Conservation (phyloP, 257 asterid genomes). For the Pogostemon cablin region DNA sequence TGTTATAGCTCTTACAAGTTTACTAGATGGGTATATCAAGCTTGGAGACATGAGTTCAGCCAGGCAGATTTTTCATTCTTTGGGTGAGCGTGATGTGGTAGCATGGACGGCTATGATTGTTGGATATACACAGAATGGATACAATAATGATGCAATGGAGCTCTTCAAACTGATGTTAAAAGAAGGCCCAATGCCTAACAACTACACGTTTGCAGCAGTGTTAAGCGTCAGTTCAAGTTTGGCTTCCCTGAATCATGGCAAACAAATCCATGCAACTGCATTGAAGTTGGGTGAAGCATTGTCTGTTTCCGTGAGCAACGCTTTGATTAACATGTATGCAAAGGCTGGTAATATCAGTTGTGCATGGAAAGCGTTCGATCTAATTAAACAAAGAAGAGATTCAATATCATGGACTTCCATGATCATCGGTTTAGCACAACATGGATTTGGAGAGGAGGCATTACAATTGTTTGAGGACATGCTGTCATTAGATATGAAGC, state of each 20-base stretch:
- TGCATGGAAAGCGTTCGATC: slow-evolving; percentile 54
- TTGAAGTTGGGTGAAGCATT: slow-evolving; percentile 55
- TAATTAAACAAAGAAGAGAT: slow-evolving; percentile 49
- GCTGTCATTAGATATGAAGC: slow-evolving; percentile 55
- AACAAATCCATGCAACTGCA: slow-evolving; percentile 73
- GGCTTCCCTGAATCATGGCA: slow-evolving; percentile 80
- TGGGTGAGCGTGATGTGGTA: slow-evolving; percentile 75
- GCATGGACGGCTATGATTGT: slow-evolving; percentile 94
- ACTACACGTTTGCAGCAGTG: slow-evolving; percentile 77
- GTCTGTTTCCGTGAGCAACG: slow-evolving; percentile 74
- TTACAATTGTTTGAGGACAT: slow-evolving; percentile 62
- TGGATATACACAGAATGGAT: slow-evolving; percentile 73
- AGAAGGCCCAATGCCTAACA: slow-evolving; percentile 69
- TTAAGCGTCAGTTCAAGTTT: slow-evolving; percentile 65
- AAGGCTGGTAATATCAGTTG: slow-evolving; percentile 68
- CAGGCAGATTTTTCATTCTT: slow-evolving; percentile 66
- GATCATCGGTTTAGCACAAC: slow-evolving; percentile 86
- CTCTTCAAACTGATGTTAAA: slow-evolving; percentile 63
- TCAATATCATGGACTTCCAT: slow-evolving; percentile 85
- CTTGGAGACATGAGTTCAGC: slow-evolving; percentile 81
- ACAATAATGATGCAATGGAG: slow-evolving; percentile 58
- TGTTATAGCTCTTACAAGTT: slow-evolving; percentile 75
- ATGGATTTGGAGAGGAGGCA: slow-evolving; percentile 79
- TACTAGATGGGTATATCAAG: slow-evolving; percentile 80
- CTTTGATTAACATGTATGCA: slow-evolving; percentile 80